A percentile compares a stretch with the other conserved stretches of the same genome.
Evolutionary conservation across 1,284 basidiomycete genomes (phyloP).

Genomic region (Quambalaria eucalypti): DNA sequence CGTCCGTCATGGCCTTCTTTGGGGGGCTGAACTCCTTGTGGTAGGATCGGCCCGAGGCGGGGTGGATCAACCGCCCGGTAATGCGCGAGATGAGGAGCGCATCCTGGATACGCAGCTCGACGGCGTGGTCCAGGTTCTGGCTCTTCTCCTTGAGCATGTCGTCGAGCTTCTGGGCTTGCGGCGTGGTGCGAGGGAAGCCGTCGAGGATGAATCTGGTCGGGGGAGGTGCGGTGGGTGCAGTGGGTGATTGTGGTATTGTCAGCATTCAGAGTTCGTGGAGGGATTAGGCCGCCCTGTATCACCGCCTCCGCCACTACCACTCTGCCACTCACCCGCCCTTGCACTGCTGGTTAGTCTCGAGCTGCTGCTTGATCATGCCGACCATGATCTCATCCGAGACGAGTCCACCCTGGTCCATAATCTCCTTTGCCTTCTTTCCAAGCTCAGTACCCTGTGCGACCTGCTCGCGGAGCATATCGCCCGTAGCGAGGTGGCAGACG

Average conservation of each 20-base stretch:
- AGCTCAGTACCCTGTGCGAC: slow-evolving; percentile 77
- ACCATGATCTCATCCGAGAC: slow-evolving; percentile 97
- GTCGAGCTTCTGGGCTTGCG: slow-evolving; percentile 95
- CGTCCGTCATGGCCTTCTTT: slow-evolving; percentile 87
- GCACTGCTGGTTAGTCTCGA: slow-evolving; percentile 84
- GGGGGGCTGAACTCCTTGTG: slow-evolving; percentile 93
- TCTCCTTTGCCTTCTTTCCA: slow-evolving; percentile 86
- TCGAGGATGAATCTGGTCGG: slow-evolving; percentile 80
- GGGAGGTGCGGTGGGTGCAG: neutral
- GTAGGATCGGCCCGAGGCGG: slow-evolving; percentile 77
- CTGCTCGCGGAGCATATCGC: slow-evolving; percentile 95
- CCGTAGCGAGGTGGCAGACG: slow-evolving; percentile 94
- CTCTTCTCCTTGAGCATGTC: slow-evolving; percentile 71
- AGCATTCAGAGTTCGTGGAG: neutral
- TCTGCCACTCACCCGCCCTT: slow-evolving; percentile 70
- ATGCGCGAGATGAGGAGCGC: slow-evolving; percentile 92
- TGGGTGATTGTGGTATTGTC: neutral
- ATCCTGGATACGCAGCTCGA: slow-evolving; percentile 88
- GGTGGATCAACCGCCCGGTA: slow-evolving; percentile 88
- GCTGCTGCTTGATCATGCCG: slow-evolving; percentile 89
- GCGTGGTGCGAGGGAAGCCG: slow-evolving; percentile 93
- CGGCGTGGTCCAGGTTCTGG: slow-evolving; percentile 75
- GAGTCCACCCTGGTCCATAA: slow-evolving; percentile 86
- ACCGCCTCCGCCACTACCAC: too few relatives aligned
- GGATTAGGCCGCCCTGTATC: neutral